phyloP scores from a whole-genome alignment of 2,329 filamentous ascomycete genomes.

The Fusarium praegraminearum region DNA sequence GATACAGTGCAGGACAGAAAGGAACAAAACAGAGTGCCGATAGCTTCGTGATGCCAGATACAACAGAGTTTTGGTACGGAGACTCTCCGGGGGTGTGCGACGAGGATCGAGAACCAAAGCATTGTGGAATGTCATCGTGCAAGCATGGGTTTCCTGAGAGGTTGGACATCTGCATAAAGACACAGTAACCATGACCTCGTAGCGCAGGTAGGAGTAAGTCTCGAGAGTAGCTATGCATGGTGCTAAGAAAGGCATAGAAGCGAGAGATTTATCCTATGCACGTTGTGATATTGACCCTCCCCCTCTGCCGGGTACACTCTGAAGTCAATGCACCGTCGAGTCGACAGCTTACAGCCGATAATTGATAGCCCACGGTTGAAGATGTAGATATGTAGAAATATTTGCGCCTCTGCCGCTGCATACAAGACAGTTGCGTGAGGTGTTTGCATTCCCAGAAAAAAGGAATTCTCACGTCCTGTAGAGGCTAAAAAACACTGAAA shows the following conservation, averaged over 20 bases:
- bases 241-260: slow-evolving; percentile 19
- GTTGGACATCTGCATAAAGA: slow-evolving; percentile 22
- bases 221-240: slow-evolving; percentile 15
- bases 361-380: slow-evolving; percentile 15
- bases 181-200: slow-evolving; percentile 30
- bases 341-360: background rate
- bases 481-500: slow-evolving; percentile 3
- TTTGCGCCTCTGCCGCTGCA: slow-evolving; percentile 30
- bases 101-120: slow-evolving; percentile 1
- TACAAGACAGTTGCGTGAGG: slow-evolving; percentile 16
- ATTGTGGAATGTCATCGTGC: slow-evolving; percentile 23
- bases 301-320: background rate
- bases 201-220: background rate
- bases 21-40: background rate
- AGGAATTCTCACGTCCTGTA: slow-evolving; percentile 1
- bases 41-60: slow-evolving; percentile 1
- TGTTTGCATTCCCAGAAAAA: slow-evolving; percentile 3
- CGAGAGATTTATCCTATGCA: background rate
- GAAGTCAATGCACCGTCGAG: slow-evolving; percentile 5
- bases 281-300: background rate
- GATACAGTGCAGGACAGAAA: background rate
- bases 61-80: slow-evolving; percentile 19
- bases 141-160: slow-evolving; percentile 9
- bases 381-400: slow-evolving; percentile 14
- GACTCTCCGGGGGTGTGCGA: slow-evolving; percentile 27